Evolutionary conservation across 1,139 yeast genomes (phyloP), one percentile per base, ranked within the genome.

Genomic region (Pichia sp.): DNA sequence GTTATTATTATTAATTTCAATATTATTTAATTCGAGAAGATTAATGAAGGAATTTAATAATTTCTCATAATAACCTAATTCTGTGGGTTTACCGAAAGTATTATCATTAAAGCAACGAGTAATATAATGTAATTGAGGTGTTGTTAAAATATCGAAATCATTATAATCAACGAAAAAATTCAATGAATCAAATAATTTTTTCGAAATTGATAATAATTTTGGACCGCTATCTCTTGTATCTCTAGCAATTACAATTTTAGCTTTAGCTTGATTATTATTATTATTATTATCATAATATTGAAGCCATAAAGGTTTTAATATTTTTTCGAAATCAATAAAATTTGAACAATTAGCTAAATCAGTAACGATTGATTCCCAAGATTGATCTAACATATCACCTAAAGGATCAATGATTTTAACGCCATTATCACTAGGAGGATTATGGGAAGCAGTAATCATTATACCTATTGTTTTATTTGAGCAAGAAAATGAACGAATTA

Each of bases 371-470:
- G 69, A 63, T 60, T 91, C 98, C 98, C 98, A 93, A 12, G 71
- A 58, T 42, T 77, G 75, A 46, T 78, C 85, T 52, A 91, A 72
- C 98, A 91, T 91, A 51, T 84, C 91, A 25, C 98, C 98, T 61
- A 74, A 65, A 1, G 98, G 97, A 53, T 91, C 98, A 31, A 89
- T 88, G 20, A 91, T 71, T 64, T 91, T 91, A 44, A 91, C 95
- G n/a, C 98, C 98, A 53, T 91, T 91, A 57, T 91, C 98, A 39
- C 69, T 71, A 0, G 97, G 95, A 0, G 97, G 97, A 55, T 91
- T 91, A 61, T 91, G 98, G 1, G 96, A 85, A 0, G 98, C 98
- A 2, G 98, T 93, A 54, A 93, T 79, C 97, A 93, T 91, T 10
- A 88, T 82, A 18, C 94, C 95, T 36, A 89, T 74, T 18, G 84